Base-by-base conservation (phyloP, 306 rosid genomes). In the Prinsepia uniflora region DNA sequence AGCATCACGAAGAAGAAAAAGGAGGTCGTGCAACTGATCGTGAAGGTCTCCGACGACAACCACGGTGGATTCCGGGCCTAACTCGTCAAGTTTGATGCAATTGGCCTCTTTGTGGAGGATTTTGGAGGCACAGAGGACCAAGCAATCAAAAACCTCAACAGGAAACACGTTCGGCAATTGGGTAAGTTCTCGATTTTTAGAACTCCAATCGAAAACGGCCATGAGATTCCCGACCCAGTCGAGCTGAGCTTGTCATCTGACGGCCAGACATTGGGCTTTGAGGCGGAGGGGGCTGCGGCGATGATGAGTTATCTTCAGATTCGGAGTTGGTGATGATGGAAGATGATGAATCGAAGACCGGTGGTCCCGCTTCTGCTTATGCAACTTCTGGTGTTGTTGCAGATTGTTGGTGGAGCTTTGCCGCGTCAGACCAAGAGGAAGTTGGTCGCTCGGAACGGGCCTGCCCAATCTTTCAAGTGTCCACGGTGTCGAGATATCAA, bases 91-190 rank as follows among this genome's bases (percentile, higher is more conserved):
- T 8, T 62, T 60, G 11, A 92, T 75, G 50, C 92, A 92, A 67
- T 92, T 92, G 18, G 96, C 90, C 63, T 92, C 97, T 68, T 86
- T 92, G 75, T 89, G 97, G 42, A 92, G 94, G 45, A 86, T 86
- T 81, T 87, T 92, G 30, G 97, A 92, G 20, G 90, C 96, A 9
- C 74, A 2, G 70, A 92, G 96, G 45, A 89, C 70, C 41, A 92
- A 89, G 1, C 82, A 54, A 12, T 92, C 97, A 62, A 89, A 89
- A 8, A 80, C 92, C 2, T 70, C 65, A 45, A 92, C 92, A 14
- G 96, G 92, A 7, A 92, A 76, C 18, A 87, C 83, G 0, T 84
- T 77, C 10, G 90, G 86, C 49, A 89, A 76, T 22, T 87, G 76
- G 15, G 89, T 50, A 1, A 96, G 94, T 4, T 82, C 66, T 8